Evolutionary conservation across 2,329 filamentous ascomycete species (phyloP).

Genomic region (Penicillium sp.): DNA sequence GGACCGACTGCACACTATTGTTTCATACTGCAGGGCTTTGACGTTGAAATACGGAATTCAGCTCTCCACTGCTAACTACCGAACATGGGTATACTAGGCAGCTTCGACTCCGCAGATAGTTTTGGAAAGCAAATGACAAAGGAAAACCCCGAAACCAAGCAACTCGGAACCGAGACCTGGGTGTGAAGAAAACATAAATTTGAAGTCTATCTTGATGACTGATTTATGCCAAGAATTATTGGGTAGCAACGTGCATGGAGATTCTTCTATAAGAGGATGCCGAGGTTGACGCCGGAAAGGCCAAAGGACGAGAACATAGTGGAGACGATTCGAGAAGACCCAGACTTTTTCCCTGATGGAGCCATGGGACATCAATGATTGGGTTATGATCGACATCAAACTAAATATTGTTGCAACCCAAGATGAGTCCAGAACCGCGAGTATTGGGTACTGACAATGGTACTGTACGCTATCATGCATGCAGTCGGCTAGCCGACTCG

Average conservation of each 20-base stretch:
- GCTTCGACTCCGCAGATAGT: not conserved
- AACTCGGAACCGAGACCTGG: not conserved
- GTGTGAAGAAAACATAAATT: not conserved
- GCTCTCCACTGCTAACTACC: not conserved
- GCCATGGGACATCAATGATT: not conserved
- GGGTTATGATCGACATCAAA: not conserved
- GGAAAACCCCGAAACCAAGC: not conserved
- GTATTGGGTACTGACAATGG: not conserved
- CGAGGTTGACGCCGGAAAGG: not conserved
- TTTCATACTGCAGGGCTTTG: not conserved
- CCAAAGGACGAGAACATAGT: not conserved
- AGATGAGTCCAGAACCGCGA: not conserved
- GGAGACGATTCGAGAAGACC: not conserved
- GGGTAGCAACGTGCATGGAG: not conserved
- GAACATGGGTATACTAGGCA: not conserved
- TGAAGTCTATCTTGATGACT: not conserved
- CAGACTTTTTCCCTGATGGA: not conserved
- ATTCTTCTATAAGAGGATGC: not conserved
- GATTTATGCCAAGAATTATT: not conserved
- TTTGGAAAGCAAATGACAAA: not conserved
- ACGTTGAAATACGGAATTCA: not conserved
- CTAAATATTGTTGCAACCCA: not conserved
- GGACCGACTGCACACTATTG: not conserved
- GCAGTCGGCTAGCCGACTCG: conserved; percentile 18
- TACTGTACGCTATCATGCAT: conserved; percentile 7